Conservation (phyloP, 495 filamentous ascomycete species). For the Pyronema omphalodes region DNA sequence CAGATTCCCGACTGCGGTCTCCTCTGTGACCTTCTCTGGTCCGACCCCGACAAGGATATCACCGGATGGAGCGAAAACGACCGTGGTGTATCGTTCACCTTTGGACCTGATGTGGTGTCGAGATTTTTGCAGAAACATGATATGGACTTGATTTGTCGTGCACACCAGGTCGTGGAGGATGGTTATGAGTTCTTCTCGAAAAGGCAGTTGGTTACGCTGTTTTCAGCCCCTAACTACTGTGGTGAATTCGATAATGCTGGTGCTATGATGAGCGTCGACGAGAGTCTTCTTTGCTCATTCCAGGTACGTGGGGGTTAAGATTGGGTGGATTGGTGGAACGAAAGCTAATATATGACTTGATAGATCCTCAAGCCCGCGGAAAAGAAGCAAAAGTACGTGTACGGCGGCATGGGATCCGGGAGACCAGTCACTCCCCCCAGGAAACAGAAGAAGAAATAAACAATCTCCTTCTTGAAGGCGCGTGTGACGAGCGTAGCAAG, state of each 20-base stretch:
- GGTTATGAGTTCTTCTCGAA: conserved; percentile 99
- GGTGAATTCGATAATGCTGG: conserved; percentile 99
- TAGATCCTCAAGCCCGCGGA: conserved; percentile 98
- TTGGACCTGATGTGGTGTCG: conserved; percentile 96
- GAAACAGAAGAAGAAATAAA: conserved; percentile 76
- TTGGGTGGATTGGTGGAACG: not conserved
- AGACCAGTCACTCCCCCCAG: conserved; percentile 77
- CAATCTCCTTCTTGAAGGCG: no score
- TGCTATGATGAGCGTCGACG: conserved; percentile 99
- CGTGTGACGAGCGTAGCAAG: no score
- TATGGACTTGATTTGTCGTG: conserved; percentile 98
- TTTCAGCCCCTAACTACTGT: conserved; percentile 97
- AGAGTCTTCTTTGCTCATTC: conserved; percentile 95
- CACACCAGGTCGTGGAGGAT: conserved; percentile 97
- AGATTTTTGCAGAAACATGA: conserved; percentile 98
- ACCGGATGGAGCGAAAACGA: conserved; percentile 99
- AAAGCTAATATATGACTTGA: not conserved
- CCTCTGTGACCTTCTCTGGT: conserved; percentile 94
- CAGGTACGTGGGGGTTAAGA: conserved; percentile 44
- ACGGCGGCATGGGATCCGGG: conserved; percentile 71
- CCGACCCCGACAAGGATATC: conserved; percentile 97
- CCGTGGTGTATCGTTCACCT: conserved; percentile 95
- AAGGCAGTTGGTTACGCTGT: conserved; percentile 88
- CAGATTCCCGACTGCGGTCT: conserved; percentile 97
- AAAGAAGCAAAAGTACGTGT: conserved; percentile 99